Evolutionary conservation across 371 early-diverging fungal species (phyloP).

Genomic region (Mucor mucedo): DNA sequence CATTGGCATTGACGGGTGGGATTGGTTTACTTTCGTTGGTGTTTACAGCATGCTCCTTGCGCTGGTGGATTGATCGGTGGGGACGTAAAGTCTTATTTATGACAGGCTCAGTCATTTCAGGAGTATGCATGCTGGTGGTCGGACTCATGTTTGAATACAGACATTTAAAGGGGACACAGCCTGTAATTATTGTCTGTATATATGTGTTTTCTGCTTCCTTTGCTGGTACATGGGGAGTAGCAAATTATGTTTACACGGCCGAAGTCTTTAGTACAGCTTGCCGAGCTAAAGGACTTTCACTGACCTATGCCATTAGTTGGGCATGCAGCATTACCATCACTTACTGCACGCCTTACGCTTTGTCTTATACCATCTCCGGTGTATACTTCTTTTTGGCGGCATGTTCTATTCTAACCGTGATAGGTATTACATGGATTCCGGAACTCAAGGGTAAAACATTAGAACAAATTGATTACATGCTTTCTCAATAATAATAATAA

Average conservation of each 20-base stretch:
- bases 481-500: not conserved
- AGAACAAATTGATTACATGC: conserved; percentile 56
- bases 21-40: conserved; percentile 41
- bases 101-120: conserved; percentile 34
- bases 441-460: conserved; percentile 61
- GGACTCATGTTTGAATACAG: conserved; percentile 9
- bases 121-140: conserved; percentile 40
- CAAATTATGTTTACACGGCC: conserved; percentile 67
- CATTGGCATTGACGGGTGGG: conserved; percentile 48
- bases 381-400: conserved; percentile 62
- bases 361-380: conserved; percentile 59
- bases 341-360: conserved; percentile 40
- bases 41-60: conserved; percentile 60
- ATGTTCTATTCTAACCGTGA: conserved; percentile 37
- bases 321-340: conserved; percentile 53
- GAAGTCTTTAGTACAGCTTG: conserved; percentile 61
- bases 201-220: conserved; percentile 50
- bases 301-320: conserved; percentile 71
- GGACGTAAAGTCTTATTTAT: conserved; percentile 53
- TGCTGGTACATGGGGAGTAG: conserved; percentile 61
- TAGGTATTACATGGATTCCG: conserved; percentile 51
- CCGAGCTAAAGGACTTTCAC: conserved; percentile 48
- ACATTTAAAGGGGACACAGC: conserved; percentile 21
- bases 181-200: conserved; percentile 43
- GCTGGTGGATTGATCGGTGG: conserved; percentile 53